Conservation (phyloP, 2,329 filamentous ascomycete genomes). For the Myriosclerotinia scirpicola region DNA sequence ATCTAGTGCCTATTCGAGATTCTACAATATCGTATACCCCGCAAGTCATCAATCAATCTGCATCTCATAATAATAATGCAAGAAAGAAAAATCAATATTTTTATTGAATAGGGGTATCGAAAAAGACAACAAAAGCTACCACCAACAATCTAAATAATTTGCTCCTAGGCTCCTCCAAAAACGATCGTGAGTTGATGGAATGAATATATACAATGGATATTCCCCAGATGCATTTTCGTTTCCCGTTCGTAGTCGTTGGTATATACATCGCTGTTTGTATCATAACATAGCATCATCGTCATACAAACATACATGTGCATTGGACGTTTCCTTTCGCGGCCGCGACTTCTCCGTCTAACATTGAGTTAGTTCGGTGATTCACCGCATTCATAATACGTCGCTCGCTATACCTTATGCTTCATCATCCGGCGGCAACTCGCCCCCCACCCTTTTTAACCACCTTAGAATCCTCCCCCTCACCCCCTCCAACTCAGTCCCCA, state of each 20-base stretch:
- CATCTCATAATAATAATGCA: no score
- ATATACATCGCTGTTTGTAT: neutral
- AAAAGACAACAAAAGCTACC: constrained; percentile 13
- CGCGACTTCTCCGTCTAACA: neutral
- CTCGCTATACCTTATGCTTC: constrained; percentile 23
- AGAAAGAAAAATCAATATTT: no score
- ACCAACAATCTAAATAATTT: constrained; percentile 7
- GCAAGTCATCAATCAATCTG: no score
- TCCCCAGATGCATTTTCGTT: neutral
- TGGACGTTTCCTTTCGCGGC: neutral
- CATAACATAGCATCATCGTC: neutral
- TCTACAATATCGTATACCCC: no score
- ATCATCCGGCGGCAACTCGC: constrained; percentile 76
- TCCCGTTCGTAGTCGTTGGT: neutral
- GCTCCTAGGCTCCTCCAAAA: constrained; percentile 12
- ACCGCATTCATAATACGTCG: neutral
- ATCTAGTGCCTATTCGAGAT: no score
- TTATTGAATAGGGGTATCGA: constrained; percentile 10
- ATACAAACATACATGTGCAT: no score
- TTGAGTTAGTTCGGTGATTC: neutral
- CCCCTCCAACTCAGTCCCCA: constrained; percentile 73
- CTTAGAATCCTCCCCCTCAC: constrained; percentile 67
- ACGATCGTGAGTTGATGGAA: neutral
- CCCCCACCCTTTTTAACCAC: constrained; percentile 63
- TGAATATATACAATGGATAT: constrained; percentile 11